A percentile compares a stretch with the other conserved stretches of the same genome.
These are phyloP conservation scores for Coleophoma cylindrospora DNA, from an alignment of 2,329 filamentous ascomycete species.

Conservation along the genomic window DNA sequence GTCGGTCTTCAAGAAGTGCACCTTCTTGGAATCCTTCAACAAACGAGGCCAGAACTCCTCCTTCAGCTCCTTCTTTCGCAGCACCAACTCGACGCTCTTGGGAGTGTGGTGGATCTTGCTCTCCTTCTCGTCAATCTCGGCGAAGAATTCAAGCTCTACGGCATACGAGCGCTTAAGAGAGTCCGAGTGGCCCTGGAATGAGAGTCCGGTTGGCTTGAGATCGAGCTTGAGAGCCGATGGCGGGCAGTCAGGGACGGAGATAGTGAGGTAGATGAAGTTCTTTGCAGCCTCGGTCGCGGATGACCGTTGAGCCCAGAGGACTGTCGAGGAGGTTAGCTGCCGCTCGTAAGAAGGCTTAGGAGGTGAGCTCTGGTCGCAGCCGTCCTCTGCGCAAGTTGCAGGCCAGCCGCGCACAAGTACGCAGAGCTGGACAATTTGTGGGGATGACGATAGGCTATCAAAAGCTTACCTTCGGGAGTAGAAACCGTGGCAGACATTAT, in stretches of 20 bases:
- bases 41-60: slow-evolving; percentile 94
- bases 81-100: slow-evolving; percentile 83
- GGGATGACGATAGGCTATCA: not conserved
- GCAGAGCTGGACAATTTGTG: not conserved
- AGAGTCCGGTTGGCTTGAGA: slow-evolving; percentile 69
- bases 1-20: slow-evolving; percentile 96
- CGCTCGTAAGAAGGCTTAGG: not conserved
- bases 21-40: slow-evolving; percentile 83
- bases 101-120: slow-evolving; percentile 84
- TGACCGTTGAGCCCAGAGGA: slow-evolving; percentile 97
- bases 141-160: slow-evolving; percentile 82
- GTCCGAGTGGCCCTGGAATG: slow-evolving; percentile 77
- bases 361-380: not conserved
- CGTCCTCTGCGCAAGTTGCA: not conserved
- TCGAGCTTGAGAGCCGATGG: slow-evolving; percentile 74
- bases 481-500: slow-evolving; percentile 4
- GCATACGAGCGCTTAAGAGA: slow-evolving; percentile 85
- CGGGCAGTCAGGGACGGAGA: slow-evolving; percentile 81
- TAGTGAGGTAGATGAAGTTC: slow-evolving; percentile 93
- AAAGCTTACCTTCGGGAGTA: slow-evolving; percentile 5
- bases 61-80: slow-evolving; percentile 95
- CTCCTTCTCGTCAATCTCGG: slow-evolving; percentile 79
- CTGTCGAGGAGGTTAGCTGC: slow-evolving; percentile 39
- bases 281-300: slow-evolving; percentile 72
- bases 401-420: not conserved